Base-by-base conservation (phyloP, 371 early-diverging fungal genomes). In the Mucor indicus region DNA sequence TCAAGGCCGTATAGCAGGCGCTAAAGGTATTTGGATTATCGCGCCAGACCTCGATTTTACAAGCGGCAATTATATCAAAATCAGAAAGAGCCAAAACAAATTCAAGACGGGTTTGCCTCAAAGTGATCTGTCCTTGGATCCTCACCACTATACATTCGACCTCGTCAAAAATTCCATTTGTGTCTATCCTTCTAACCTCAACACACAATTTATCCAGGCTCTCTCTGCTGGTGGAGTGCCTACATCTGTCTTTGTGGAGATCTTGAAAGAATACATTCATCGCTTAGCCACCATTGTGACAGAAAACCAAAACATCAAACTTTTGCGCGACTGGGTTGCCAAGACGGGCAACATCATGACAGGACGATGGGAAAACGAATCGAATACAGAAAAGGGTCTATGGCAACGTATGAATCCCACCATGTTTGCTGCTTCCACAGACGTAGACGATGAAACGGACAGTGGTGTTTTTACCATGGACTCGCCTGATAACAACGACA, bases 1-100 rank as follows among this genome's bases (percentile, higher is more conserved):
- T 9, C 77, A 76, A 44, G 77, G 72, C 0, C 69, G 77, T 47
- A 76, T 76, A 42, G 77, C 67, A 11, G 74, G 74, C 19, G 67
- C 77, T 4, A 76, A 76, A 36, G 77, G 77, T 3, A 41, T 76
- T 13, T 76, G 77, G 77, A 60, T 68, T 6, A 48, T 76, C 0
- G 46, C 62, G 4, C 74, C 68, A 6, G 48, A 55, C 17, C 12
- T 67, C 4, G 71, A 71, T 30, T 58, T 60, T 2, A 55, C 55
- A n/a, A 42, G 53, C 4, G 59, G 67, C 1, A 57, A 61, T 13
- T 71, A 67, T 48, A 76, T 76, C 21, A 20, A 69, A 21, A 65
- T 73, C 5, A 60, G 77, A 4, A 38, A 54, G 23, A 66, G 67
- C 1, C 77, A 76, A 38, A 48, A 62, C 36, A 76, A 76, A 47